Evolutionary conservation across 2,329 filamentous ascomycete genomes (phyloP), one percentile per base, ranked within the genome.

Genomic region (Colletotrichum abscissum): DNA sequence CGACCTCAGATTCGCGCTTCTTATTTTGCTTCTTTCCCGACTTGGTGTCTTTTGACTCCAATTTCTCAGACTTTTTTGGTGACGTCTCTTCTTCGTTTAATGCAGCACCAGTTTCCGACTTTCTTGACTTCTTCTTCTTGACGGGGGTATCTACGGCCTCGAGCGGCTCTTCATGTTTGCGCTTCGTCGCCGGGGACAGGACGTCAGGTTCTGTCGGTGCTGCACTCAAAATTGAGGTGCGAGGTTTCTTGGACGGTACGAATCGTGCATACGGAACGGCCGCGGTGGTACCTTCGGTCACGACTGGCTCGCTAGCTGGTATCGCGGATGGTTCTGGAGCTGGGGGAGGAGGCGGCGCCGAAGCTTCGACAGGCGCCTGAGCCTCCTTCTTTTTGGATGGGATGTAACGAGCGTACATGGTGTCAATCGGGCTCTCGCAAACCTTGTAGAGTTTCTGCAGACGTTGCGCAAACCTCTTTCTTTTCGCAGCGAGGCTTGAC

Each of bases 41-140:
- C 56, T 49, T 74, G 63, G n/a, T 67, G 57, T 82, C 80, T 22
- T 76, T 28, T 74, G 0, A 38, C 52, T 24, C 73, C 70, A 30
- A 77, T 77, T 85, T 74, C 63, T 76, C 79, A 19, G 76, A 64
- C 33, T 71, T 69, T 14, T 73, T 74, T 8, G 75, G 38, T 0
- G 56, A 73, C 4, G 72, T 74, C 76, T 76, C 71, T 2, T 82
- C 76, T 16, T 77, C 72, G 77, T 76, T 74, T 28, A 63, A 59
- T 11, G 55, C 59, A 3, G 71, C 49, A 1, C 28, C 57, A 24
- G 73, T 66, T 52, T 72, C 76, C 4, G 73, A 63, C 63, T 78
- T 80, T 70, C 79, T 84, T 8, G 79, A 76, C 76, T 82, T 83
- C 69, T 82, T 85, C 67, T 77, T 78, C 56, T 79, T 81, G 59